Evolutionary conservation across 805 yeast species (phyloP), one percentile per base, ranked within the genome.

Genomic region (Saccharomyces paradoxus): DNA sequence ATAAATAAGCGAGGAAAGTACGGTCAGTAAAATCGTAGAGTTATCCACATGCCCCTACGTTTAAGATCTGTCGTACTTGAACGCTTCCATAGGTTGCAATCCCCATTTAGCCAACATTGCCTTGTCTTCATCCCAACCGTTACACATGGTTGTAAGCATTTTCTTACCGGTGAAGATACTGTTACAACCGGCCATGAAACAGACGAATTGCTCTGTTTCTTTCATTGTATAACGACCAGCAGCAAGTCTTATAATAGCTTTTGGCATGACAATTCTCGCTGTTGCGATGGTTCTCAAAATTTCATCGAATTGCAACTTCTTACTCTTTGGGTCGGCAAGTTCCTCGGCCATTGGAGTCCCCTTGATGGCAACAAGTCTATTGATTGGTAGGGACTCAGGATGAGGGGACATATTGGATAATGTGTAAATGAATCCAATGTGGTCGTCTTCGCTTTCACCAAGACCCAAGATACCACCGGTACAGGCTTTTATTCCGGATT

Each of bases 161-260:
- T 78, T 81, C 67, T 86, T 84, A 41, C 94, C 94, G 0, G 91
- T 87, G 69, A 87, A 87, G 46, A 87, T 83, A 21, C 92, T 90
- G 68, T 87, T 87, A 60, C 84, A 83, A 21, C 94, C 94, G 32
- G 85, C 81, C 81, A 84, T 77, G 67, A 87, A 87, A 59, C 91
- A 84, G 62, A 87, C 67, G 54, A 83, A 79, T 66, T 87, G 94
- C 61, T 87, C 90, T 55, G 78, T 72, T 61, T 87, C 91, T 59
- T 81, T 83, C 91, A 87, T 86, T 22, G 89, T 83, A 66, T 85
- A 84, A 57, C 94, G 77, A 0, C 94, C 94, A 7, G 94, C 94
- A 2, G 92, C 90, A 51, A 87, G 73, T 58, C 94, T 76, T 56
- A 87, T 80, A 50, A 86, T 85, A 1, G 87, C 73, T 46, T 72